Evolutionary conservation across 768 basidiomycete species (phyloP), one percentile per base, ranked within the genome.

Genomic region (Suillus americanus): DNA sequence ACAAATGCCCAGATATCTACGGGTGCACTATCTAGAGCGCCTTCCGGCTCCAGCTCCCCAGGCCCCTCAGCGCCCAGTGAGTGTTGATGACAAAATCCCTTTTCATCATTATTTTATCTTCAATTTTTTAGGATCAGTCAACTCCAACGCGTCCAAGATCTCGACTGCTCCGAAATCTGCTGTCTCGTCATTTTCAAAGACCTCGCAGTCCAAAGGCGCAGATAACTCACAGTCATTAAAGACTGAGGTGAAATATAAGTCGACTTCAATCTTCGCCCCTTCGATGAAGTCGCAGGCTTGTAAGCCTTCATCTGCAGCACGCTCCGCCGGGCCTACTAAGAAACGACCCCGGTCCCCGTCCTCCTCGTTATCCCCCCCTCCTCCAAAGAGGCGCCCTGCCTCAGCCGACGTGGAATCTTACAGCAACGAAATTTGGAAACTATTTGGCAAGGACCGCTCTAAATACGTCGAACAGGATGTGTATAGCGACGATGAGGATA

Each of bases 401-500:
- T 75, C 78, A 13, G 66, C 72, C 2, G 62, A 77, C 4, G 71
- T 66, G n/a, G 74, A 68, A 37, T 71, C 79, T 57, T 73, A 89
- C 67, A 79, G 83, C 38, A 75, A 79, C 5, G 80, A 85, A 68
- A 92, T 91, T 46, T 92, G 90, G 90, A 81, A 82, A 66, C 64
- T 90, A 62, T 90, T 92, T 70, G 91, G 91, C 53, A 88, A 88
- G 70, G 82, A 89, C 68, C 82, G 87, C 43, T 74, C 75, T 41
- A 70, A 77, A 38, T 92, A 92, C 66, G 73, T 88, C 4, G 70
- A 74, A 40, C 79, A 78, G 65, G 79, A 81, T 60, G 85, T 91
- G 40, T 74, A 83, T 67, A 92, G 91, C 69, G 90, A 91, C 64
- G 91, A 91, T 61, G 91, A 90, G 55, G 80, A 86, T 68, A 92